Base-by-base conservation (phyloP, 2,329 filamentous ascomycete genomes). In the Clonostachys solani region DNA sequence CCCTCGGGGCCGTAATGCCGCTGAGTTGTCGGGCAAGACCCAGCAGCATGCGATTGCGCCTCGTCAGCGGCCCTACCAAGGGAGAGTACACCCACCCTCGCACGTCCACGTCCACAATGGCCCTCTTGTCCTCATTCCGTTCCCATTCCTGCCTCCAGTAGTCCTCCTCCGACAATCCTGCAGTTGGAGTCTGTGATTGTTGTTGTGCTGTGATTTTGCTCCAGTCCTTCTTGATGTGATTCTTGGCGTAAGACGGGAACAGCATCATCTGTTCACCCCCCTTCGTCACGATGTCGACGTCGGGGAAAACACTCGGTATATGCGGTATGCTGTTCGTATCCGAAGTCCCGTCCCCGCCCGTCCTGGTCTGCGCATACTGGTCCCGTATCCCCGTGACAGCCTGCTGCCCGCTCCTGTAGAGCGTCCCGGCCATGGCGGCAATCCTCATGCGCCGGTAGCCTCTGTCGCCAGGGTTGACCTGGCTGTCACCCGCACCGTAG, bases 51-150 rank as follows among this genome's bases (percentile, higher is more conserved):
- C 94, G 81, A 59, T 96, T 95, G 59, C 90, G 90, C 55, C 92
- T 80, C 23, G 82, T 92, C 79, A 96, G 84, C 5, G 89, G 91
- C 0, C 90, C 91, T 54, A 78, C 79, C 58, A 92, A 89, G 16
- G 92, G 92, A 37, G 84, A 83, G 65, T 96, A 99, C 45, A 97
- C 81, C 94, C 95, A 99, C 13, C 94, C 94, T 55, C 92, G 80
- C 19, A 99, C 89, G 63, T 99, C 92, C 6, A 97, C 89, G 60
- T 97, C 92, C 2, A 96, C 88, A 5, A 96, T 74, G 1, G 92
- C 90, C 62, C 87, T 87, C 58, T 91, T 84, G 50, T 92, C 85
- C 62, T 95, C 87, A 46, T 86, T 80, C 50, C 80, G 80, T 48
- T 92, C 83, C 87, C 89, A 95, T 59, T 92, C 83, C 47, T 81